Percentiles rank a stretch among this genome's conserved stretches.
phyloP scores from a whole-genome alignment of 306 rosid genomes.

The Luffa aegyptiaca region DNA sequence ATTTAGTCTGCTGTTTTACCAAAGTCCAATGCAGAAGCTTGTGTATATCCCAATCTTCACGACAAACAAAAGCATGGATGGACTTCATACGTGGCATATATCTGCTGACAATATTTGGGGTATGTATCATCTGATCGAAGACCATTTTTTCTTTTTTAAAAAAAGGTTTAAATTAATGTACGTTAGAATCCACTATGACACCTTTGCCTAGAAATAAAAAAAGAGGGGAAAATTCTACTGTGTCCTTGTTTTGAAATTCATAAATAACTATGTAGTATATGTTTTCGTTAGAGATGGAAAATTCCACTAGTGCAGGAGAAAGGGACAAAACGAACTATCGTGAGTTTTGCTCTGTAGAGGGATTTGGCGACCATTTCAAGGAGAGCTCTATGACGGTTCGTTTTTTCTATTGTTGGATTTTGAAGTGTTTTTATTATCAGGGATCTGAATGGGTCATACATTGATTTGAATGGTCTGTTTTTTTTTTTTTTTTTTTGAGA shows the following conservation, averaged over 20 bases:
- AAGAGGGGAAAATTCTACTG: neutral
- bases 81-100: neutral
- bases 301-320: neutral
- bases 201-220: neutral
- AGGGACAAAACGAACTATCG: neutral
- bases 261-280: neutral
- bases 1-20: neutral
- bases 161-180: neutral
- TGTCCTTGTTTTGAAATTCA: neutral
- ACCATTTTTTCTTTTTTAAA: neutral
- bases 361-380: neutral
- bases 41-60: neutral
- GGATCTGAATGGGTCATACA: neutral
- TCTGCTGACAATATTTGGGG: neutral
- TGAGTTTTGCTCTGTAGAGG: neutral
- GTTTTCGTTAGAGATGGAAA: neutral
- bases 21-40: neutral
- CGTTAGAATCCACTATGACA: neutral
- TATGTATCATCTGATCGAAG: neutral
- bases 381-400: neutral
- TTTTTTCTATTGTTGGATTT: neutral
- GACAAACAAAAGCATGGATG: neutral
- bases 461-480: neutral
- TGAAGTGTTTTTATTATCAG: neutral
- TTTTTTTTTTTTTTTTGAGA: neutral